A percentile compares a stretch with the other conserved stretches of the same genome.
phyloP scores from a whole-genome alignment of 352 stramenopile species.

The Plasmopara muralis region DNA sequence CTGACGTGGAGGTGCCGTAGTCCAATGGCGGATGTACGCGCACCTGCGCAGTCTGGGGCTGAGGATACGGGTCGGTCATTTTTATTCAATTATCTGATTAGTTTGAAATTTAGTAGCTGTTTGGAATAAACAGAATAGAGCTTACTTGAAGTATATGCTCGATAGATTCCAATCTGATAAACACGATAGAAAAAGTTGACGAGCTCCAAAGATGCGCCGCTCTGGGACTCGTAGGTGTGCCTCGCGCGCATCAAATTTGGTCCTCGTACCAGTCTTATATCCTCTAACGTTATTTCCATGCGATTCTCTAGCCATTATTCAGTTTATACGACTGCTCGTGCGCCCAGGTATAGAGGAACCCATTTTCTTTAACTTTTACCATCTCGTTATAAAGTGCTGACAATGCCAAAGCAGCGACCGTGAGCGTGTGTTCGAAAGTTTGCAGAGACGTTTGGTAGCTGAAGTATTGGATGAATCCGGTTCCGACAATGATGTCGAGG shows the following conservation, averaged over 20 bases:
- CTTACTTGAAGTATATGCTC: too few relatives aligned
- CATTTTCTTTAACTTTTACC: not conserved
- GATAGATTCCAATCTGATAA: too few relatives aligned
- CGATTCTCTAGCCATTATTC: slow-evolving; percentile 7
- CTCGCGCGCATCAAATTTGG: not conserved
- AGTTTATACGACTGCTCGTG: slow-evolving; percentile 4
- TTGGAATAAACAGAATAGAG: too few relatives aligned
- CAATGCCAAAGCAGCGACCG: slow-evolving; percentile 6
- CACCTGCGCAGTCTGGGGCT: slow-evolving; percentile 30
- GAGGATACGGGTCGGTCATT: slow-evolving; percentile 28
- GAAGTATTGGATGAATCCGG: slow-evolving; percentile 4
- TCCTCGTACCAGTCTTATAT: not conserved
- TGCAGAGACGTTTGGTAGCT: slow-evolving; percentile 11
- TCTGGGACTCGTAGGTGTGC: slow-evolving; percentile 17
- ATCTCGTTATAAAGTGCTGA: slow-evolving; percentile 4
- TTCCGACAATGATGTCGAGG: slow-evolving; percentile 10
- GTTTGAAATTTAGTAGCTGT: slow-evolving; percentile 1
- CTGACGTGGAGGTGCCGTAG: slow-evolving; percentile 39
- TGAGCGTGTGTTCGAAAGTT: slow-evolving; percentile 8
- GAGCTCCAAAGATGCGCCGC: slow-evolving; percentile 12
- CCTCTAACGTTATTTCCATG: not conserved
- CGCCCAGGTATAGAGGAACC: slow-evolving; percentile 12
- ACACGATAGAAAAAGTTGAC: too few relatives aligned
- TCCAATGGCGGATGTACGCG: slow-evolving; percentile 31
- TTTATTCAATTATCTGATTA: not conserved